These are phyloP conservation scores for Xylariales sp. DNA, from an alignment of 2,329 filamentous ascomycete species.

Conservation along the genomic window DNA sequence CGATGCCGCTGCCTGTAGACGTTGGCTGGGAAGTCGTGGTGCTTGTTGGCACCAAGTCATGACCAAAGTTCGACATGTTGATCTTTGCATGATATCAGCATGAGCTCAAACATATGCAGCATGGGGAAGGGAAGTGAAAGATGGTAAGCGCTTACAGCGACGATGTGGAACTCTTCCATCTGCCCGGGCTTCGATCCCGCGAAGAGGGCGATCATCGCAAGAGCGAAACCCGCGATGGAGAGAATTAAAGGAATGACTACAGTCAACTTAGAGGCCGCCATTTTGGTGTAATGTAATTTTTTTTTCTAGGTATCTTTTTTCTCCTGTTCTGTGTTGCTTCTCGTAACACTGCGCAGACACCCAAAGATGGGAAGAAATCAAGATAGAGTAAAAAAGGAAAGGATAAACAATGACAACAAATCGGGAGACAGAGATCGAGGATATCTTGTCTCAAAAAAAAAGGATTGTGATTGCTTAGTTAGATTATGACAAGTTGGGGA, in stretches of 20 bases:
- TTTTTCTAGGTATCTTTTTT: not conserved
- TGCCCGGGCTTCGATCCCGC: conserved; percentile 30
- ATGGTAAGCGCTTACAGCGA: conserved; percentile 24
- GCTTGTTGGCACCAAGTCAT: conserved; percentile 27
- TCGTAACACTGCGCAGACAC: not conserved
- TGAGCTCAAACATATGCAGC: conserved; percentile 12
- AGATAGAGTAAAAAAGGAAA: not conserved
- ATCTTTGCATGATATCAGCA: conserved; percentile 29
- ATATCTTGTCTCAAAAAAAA: no score
- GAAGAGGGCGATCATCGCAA: conserved; percentile 30
- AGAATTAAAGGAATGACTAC: conserved; percentile 26
- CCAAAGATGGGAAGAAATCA: no score
- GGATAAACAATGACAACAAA: not conserved
- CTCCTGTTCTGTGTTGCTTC: not conserved
- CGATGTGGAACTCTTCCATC: conserved; percentile 33
- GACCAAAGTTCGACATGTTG: conserved; percentile 36
- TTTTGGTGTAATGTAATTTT: conserved; percentile 1
- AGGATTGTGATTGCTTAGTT: no score
- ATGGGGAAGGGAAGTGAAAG: conserved; percentile 20
- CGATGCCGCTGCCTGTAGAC: conserved; percentile 15
- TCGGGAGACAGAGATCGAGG: no score
- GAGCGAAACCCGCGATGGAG: conserved; percentile 28
- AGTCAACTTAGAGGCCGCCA: conserved; percentile 3
- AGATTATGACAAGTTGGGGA: no score
- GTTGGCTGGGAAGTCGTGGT: conserved; percentile 18